phyloP scores from a whole-genome alignment of 2,329 filamentous ascomycete genomes.

The Aschersonia sp. region DNA sequence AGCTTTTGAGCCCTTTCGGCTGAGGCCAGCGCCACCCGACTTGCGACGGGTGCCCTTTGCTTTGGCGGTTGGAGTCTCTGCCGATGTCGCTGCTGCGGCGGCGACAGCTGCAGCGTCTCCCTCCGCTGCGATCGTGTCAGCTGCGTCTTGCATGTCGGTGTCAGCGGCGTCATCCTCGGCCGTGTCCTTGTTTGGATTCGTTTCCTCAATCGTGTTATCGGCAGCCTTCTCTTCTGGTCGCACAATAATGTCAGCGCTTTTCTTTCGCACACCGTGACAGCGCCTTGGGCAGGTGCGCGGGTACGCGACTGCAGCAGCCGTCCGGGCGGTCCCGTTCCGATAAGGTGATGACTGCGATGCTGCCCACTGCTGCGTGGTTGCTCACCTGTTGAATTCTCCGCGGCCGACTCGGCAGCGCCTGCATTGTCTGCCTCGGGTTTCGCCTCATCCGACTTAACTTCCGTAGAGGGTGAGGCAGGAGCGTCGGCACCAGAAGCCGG shows the following conservation, averaged over 20 bases:
- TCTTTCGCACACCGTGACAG: neutral
- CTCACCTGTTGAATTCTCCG: conserved; percentile 17
- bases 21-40: conserved; percentile 61
- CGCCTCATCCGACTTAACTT: conserved; percentile 8
- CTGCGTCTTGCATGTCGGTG: conserved; percentile 39
- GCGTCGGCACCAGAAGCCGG: conserved; percentile 16
- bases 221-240: conserved; percentile 13
- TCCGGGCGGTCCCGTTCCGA: no score
- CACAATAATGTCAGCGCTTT: neutral
- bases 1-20: conserved; percentile 68
- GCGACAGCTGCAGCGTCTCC: neutral
- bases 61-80: conserved; percentile 17
- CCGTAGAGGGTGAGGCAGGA: conserved; percentile 10
- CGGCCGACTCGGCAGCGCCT: conserved; percentile 11
- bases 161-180: conserved; percentile 15
- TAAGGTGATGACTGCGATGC: no score
- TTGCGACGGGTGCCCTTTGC: conserved; percentile 56
- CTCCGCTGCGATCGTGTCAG: conserved; percentile 4
- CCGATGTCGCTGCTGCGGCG: conserved; percentile 10
- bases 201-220: conserved; percentile 15
- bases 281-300: neutral
- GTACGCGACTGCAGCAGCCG: no score
- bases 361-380: conserved; percentile 1
- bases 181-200: conserved; percentile 12
- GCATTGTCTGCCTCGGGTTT: conserved; percentile 9